phyloP scores from a whole-genome alignment of 2,329 filamentous ascomycete species.

The Chlorencoelia australis region DNA sequence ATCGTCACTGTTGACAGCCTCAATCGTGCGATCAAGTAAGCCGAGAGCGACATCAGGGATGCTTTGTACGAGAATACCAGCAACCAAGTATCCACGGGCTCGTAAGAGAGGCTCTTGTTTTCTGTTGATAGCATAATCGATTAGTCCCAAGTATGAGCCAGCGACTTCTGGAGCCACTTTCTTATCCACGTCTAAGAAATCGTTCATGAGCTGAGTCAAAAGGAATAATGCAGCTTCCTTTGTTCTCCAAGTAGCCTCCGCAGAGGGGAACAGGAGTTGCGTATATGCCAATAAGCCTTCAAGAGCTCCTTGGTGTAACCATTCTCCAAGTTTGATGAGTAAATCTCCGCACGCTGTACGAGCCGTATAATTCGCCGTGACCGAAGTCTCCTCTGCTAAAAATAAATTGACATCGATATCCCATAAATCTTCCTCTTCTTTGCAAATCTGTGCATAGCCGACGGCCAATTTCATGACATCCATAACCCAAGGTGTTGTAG shows the following conservation, averaged over 20 bases:
- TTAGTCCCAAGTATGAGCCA: constrained; percentile 67
- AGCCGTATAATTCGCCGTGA: constrained; percentile 92
- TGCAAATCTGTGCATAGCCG: constrained; percentile 79
- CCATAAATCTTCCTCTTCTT: constrained; percentile 91
- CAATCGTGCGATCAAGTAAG: constrained; percentile 63
- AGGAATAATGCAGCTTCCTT: constrained; percentile 80
- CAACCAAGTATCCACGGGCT: constrained; percentile 78
- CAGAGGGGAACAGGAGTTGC: constrained; percentile 56
- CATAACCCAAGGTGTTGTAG: constrained; percentile 68
- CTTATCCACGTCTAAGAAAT: constrained; percentile 71
- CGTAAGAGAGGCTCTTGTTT: constrained; percentile 66
- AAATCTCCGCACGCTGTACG: constrained; percentile 87
- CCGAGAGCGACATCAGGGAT: constrained; percentile 48
- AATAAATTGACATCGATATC: constrained; percentile 95
- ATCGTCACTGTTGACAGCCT: constrained; percentile 63
- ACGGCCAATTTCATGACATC: constrained; percentile 81
- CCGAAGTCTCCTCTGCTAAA: constrained; percentile 86
- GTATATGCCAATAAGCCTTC: constrained; percentile 73
- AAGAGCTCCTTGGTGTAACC: constrained; percentile 66
- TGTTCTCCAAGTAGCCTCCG: constrained; percentile 43
- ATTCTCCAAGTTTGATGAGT: constrained; percentile 85
- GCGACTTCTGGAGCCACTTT: constrained; percentile 59
- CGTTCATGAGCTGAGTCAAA: constrained; percentile 72
- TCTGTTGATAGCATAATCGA: constrained; percentile 64
- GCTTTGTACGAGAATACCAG: constrained; percentile 66